A percentile compares a stretch with the other conserved stretches of the same genome.
Conservation (phyloP, 352 stramenopile genomes). For the Globisporangium emineosum region DNA sequence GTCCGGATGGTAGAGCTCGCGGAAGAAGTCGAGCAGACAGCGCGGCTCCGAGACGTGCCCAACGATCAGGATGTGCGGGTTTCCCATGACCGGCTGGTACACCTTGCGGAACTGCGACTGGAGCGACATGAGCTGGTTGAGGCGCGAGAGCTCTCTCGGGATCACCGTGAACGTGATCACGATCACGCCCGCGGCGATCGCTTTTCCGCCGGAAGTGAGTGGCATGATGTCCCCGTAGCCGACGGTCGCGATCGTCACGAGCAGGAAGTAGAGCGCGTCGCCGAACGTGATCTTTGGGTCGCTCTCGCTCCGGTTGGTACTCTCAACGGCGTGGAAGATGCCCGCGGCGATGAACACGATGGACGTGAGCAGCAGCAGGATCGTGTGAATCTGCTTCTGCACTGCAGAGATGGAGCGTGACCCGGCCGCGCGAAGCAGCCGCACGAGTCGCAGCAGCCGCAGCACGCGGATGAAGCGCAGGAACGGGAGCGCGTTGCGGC, state of each 20-base stretch:
- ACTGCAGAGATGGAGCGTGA: conserved; percentile 50
- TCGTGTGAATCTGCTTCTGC: conserved; percentile 63
- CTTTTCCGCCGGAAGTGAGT: conserved; percentile 36
- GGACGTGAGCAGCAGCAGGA: conserved; percentile 59
- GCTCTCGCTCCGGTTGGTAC: conserved; percentile 18
- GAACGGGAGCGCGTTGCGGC: conserved; percentile 36
- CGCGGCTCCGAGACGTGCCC: conserved; percentile 51
- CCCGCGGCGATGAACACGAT: conserved; percentile 64
- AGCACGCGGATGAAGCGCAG: conserved; percentile 63
- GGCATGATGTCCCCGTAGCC: conserved; percentile 55
- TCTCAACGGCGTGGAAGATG: conserved; percentile 57
- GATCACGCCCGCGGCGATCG: conserved; percentile 46
- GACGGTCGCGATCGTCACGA: conserved; percentile 56
- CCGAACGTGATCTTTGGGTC: conserved; percentile 44
- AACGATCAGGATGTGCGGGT: conserved; percentile 55
- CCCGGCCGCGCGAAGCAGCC: conserved; percentile 43
- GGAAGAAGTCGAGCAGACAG: conserved; percentile 55
- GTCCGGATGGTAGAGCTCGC: conserved; percentile 62
- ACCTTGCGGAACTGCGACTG: conserved; percentile 63
- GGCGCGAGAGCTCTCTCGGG: conserved; percentile 44
- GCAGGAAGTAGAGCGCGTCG: conserved; percentile 56
- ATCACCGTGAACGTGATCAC: conserved; percentile 58
- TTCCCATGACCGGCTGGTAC: conserved; percentile 45
- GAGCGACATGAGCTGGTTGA: conserved; percentile 55
- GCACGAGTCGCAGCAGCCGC: conserved; percentile 49